Conservation (phyloP, 306 rosid species). For the Corylus americana region DNA sequence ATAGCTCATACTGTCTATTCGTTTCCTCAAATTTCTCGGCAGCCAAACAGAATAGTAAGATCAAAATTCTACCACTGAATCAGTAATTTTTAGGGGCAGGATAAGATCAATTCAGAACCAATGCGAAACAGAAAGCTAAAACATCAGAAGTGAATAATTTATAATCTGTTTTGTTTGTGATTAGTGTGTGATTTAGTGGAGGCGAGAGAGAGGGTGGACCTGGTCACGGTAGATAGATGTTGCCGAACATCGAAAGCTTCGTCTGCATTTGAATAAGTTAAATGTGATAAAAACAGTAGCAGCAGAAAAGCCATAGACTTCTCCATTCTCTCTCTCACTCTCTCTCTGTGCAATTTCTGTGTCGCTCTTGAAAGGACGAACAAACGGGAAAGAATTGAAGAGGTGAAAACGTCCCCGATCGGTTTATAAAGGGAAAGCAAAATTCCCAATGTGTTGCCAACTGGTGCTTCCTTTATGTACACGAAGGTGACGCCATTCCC, state of each 20-base stretch:
- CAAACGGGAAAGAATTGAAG: neutral
- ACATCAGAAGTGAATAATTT: neutral
- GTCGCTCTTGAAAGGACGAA: neutral
- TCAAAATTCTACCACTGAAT: neutral
- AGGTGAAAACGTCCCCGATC: neutral
- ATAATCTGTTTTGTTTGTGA: neutral
- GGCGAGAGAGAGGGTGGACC: slow-evolving; percentile 34
- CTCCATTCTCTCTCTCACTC: slow-evolving; percentile 7
- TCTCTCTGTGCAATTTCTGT: neutral
- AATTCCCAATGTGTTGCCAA: too few relatives aligned
- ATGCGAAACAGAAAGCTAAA: neutral
- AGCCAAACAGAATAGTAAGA: neutral
- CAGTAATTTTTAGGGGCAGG: neutral
- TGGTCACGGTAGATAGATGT: slow-evolving; percentile 78
- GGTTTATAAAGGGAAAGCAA: neutral
- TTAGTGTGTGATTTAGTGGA: neutral
- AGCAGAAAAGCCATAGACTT: slow-evolving; percentile 19
- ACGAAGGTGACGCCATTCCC: neutral
- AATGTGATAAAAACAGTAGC: slow-evolving; percentile 23
- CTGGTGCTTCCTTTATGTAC: too few relatives aligned
- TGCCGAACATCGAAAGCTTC: slow-evolving; percentile 64
- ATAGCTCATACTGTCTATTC: neutral
- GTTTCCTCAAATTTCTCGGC: neutral
- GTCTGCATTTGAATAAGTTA: slow-evolving; percentile 39
- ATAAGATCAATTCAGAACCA: neutral